phyloP scores from a whole-genome alignment of 2,329 filamentous ascomycete species.

The Tolypocladium paradoxum region DNA sequence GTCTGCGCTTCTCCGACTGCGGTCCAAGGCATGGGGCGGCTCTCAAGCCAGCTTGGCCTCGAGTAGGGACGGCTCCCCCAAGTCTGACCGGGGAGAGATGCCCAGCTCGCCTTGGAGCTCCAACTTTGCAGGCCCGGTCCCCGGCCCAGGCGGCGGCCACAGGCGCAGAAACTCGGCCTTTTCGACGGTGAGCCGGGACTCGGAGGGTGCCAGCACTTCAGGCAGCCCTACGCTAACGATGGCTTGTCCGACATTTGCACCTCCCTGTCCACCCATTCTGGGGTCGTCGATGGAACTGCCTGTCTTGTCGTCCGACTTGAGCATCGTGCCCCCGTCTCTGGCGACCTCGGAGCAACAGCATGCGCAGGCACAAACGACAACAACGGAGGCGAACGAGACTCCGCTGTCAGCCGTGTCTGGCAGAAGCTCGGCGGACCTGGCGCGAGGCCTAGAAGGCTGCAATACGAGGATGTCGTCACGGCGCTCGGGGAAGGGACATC shows the following conservation, averaged over 20 bases:
- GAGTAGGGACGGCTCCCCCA: slow-evolving; percentile 38
- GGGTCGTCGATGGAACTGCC: background rate
- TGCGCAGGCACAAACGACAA: background rate
- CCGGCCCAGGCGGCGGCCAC: slow-evolving; percentile 15
- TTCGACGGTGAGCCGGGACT: slow-evolving; percentile 37
- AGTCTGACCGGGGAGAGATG: slow-evolving; percentile 37
- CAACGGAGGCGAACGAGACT: background rate
- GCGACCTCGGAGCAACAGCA: background rate
- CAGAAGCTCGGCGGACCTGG: background rate
- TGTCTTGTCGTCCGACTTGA: background rate
- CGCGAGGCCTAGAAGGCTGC: background rate
- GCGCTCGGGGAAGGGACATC: slow-evolving; percentile 29
- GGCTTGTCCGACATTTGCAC: slow-evolving; percentile 20
- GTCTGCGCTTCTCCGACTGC: slow-evolving; percentile 59
- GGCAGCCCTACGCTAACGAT: slow-evolving; percentile 42
- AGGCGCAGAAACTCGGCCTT: slow-evolving; percentile 38
- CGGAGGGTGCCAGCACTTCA: slow-evolving; percentile 32
- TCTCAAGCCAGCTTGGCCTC: slow-evolving; percentile 63
- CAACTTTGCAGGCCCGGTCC: slow-evolving; percentile 3
- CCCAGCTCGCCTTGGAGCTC: slow-evolving; percentile 29
- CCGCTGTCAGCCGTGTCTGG: background rate
- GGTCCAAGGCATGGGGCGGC: slow-evolving; percentile 69
- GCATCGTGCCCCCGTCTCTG: background rate
- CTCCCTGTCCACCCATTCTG: slow-evolving; percentile 10
- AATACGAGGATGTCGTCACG: slow-evolving; percentile 6